These are phyloP conservation scores for Rostrohypoxylon terebratum DNA, from an alignment of 495 filamentous ascomycete species.

Conservation along the genomic window DNA sequence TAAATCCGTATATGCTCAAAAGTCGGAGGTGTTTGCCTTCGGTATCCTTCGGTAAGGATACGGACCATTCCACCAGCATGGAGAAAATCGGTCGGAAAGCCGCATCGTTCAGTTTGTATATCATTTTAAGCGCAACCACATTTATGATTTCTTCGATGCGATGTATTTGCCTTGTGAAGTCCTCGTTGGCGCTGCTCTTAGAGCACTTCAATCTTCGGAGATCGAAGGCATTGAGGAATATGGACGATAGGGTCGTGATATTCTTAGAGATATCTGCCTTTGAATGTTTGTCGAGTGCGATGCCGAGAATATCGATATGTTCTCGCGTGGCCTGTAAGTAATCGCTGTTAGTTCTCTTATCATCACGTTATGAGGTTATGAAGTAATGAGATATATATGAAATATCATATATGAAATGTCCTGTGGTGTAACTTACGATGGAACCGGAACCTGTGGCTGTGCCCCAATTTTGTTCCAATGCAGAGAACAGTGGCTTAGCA, in stretches of 20 bases:
- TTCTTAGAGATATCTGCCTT: conserved; percentile 81
- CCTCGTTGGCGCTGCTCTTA: conserved; percentile 53
- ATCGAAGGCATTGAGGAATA: conserved; percentile 80
- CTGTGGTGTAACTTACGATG: conserved; percentile 59
- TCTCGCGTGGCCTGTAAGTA: conserved; percentile 70
- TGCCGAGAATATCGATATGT: conserved; percentile 71
- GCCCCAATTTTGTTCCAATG: conserved; percentile 76
- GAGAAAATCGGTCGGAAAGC: conserved; percentile 94
- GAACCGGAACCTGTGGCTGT: conserved; percentile 69
- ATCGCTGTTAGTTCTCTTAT: conserved; percentile 43
- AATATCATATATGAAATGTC: not conserved
- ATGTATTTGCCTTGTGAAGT: conserved; percentile 61
- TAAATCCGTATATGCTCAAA: conserved; percentile 80
- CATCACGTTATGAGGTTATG: too few relatives aligned
- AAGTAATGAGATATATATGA: too few relatives aligned
- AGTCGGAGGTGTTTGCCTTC: conserved; percentile 66
- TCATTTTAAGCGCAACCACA: conserved; percentile 82
- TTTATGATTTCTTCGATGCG: conserved; percentile 74
- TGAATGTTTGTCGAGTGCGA: conserved; percentile 77
- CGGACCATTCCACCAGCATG: conserved; percentile 80
- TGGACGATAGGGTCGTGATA: conserved; percentile 69
- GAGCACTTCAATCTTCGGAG: conserved; percentile 67
- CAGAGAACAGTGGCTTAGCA: conserved; percentile 70
- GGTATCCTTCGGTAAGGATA: conserved; percentile 67
- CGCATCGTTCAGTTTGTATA: conserved; percentile 96